Evolutionary conservation across 208 protist genomes (phyloP), one percentile per base, ranked within the genome.

Genomic region (Naegleria lovaniensis): DNA sequence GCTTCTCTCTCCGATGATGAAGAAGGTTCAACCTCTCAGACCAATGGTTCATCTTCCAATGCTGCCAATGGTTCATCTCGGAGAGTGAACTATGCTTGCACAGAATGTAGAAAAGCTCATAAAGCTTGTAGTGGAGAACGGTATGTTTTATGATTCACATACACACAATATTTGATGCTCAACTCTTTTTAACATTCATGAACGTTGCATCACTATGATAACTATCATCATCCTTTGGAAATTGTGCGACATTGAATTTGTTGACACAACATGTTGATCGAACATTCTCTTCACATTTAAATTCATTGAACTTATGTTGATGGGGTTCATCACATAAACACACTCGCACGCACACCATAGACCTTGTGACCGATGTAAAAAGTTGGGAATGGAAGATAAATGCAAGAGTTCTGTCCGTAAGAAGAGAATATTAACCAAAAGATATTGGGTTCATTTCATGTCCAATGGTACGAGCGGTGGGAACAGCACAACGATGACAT

Each of bases 21-120:
- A 3, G 22, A 67, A 67, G 22, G 19, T 22, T 22, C 11, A 4
- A 13, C 11, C 13, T 29, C 11, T 29, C 55, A 67, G 22, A 67
- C 4, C 22, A 0, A 29, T 19, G 6, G 19, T 29, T n/a, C 67
- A 79, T 36, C 83, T 41, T 41, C 79, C 5, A 11, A 2, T 85
- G 22, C 15, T 40, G 33, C 9, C 33, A 40, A 33, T 87, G 6
- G 9, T 38, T 38, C 51, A 22, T 39, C 9, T 11, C 51, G 33
- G 58, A 51, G 43, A 58, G 33, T 58, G 33, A 88, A 88, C 33
- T 58, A 58, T 88, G 85, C 85, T 38, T 88, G 85, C 38, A 88
- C 85, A 58, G 41, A 88, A 22, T 88, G 85, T 58, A 51, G 85
- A 29, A 88, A 88, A 88, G 85, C 85, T 36, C 85, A 88, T 19